phyloP scores from a whole-genome alignment of 2,329 filamentous ascomycete genomes.

The Sclerotinia subarctica region DNA sequence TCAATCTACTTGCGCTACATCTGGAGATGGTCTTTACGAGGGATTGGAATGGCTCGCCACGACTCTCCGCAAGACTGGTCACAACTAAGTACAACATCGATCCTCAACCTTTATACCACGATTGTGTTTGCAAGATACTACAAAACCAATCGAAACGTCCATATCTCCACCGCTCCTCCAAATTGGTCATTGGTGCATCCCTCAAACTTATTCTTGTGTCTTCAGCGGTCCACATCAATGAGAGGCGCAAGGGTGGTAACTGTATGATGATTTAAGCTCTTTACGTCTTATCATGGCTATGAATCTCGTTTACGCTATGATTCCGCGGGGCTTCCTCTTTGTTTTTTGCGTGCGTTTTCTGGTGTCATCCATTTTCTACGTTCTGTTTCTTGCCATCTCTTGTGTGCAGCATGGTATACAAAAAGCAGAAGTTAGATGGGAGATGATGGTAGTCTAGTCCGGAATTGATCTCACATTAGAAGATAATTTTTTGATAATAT shows the following conservation, averaged over 20 bases:
- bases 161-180: conserved; percentile 35
- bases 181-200: conserved; percentile 36
- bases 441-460: conserved; percentile 40
- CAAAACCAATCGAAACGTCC: conserved; percentile 37
- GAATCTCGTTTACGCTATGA: conserved; percentile 33
- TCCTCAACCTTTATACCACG: conserved; percentile 20
- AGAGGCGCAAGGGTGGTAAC: conserved; percentile 40
- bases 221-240: conserved; percentile 37
- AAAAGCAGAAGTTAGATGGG: conserved; percentile 40
- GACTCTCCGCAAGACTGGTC: conserved; percentile 73
- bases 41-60: conserved; percentile 92
- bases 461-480: conserved; percentile 41
- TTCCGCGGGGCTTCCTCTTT: conserved; percentile 30
- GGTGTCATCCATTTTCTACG: conserved; percentile 35
- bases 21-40: conserved; percentile 98
- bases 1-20: conserved; percentile 98
- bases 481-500: conserved; percentile 27
- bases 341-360: conserved; percentile 30
- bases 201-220: conserved; percentile 37
- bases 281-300: conserved; percentile 33
- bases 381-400: conserved; percentile 33
- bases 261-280: conserved; percentile 39
- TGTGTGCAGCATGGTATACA: conserved; percentile 19
- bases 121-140: conserved; percentile 33
- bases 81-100: conserved; percentile 49